Percentiles rank a stretch among this genome's conserved stretches.
phyloP scores from a whole-genome alignment of 805 yeast species.

The Debaryomyces prosopidis region DNA sequence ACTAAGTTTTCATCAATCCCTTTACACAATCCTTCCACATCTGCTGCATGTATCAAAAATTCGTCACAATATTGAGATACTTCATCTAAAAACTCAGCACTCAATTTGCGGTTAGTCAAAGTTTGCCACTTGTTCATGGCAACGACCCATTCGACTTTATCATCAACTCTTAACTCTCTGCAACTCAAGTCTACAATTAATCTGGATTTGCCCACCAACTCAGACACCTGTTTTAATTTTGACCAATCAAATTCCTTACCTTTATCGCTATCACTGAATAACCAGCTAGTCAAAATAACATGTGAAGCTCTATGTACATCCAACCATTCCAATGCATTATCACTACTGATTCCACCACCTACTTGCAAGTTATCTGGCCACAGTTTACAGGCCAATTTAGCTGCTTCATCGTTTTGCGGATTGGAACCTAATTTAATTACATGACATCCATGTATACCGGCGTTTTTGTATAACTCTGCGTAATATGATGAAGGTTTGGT shows the following conservation, averaged over 20 bases:
- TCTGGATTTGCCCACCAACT: conserved; percentile 58
- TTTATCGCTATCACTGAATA: conserved; percentile 68
- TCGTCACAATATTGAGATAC: conserved; percentile 75
- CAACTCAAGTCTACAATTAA: conserved; percentile 93
- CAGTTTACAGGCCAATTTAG: conserved; percentile 65
- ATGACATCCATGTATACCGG: conserved; percentile 75
- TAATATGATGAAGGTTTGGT: conserved; percentile 71
- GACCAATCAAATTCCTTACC: conserved; percentile 43
- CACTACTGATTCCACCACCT: conserved; percentile 87
- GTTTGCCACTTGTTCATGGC: conserved; percentile 99
- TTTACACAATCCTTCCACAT: conserved; percentile 92
- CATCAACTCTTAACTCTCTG: conserved; percentile 39
- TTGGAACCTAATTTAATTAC: conserved; percentile 86
- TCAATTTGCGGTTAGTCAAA: conserved; percentile 64
- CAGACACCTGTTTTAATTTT: conserved; percentile 52
- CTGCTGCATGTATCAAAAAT: conserved; percentile 95
- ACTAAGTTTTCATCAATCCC: conserved; percentile 90
- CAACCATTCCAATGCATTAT: conserved; percentile 79
- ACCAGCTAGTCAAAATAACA: conserved; percentile 89
- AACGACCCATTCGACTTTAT: conserved; percentile 70
- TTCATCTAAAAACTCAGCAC: conserved; percentile 49
- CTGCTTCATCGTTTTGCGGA: conserved; percentile 78
- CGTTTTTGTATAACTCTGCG: conserved; percentile 63
- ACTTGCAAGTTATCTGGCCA: conserved; percentile 81
- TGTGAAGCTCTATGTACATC: conserved; percentile 71